Percentiles rank a stretch among this genome's conserved stretches.
Evolutionary conservation across 1,284 basidiomycete genomes (phyloP).

Genomic region (Somion occarium): DNA sequence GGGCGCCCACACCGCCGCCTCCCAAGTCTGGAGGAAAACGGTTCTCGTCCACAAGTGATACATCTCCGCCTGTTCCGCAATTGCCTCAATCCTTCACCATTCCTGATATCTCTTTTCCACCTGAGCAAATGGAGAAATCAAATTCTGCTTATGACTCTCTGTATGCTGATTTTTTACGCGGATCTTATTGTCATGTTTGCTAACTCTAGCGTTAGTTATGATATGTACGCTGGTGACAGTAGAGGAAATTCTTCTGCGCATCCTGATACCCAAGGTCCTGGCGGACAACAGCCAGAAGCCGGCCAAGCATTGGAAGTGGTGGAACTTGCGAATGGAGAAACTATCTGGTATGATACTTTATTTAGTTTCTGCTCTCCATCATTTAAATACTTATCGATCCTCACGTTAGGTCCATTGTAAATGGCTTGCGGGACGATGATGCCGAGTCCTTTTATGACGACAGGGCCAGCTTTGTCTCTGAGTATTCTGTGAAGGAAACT

Average conservation of each 20-base stretch:
- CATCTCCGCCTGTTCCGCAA: constrained; percentile 62
- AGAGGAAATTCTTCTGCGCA: constrained; percentile 24
- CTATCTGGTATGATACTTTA: constrained; percentile 57
- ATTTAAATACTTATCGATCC: constrained; percentile 12
- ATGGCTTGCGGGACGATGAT: constrained; percentile 74
- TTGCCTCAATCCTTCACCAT: constrained; percentile 49
- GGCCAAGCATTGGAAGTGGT: constrained; percentile 66
- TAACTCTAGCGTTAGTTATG: constrained; percentile 49
- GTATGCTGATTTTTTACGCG: constrained; percentile 41
- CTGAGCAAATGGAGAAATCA: constrained; percentile 50
- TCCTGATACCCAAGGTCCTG: constrained; percentile 19
- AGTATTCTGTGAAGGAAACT: constrained; percentile 57
- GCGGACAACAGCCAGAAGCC: constrained; percentile 16
- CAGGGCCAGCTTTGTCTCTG: constrained; percentile 69
- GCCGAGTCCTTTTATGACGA: constrained; percentile 61
- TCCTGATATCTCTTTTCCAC: constrained; percentile 35
- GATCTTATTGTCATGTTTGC: constrained; percentile 13
- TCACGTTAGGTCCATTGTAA: constrained; percentile 71
- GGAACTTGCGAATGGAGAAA: constrained; percentile 77
- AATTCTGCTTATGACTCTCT: constrained; percentile 70
- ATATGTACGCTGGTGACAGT: constrained; percentile 69
- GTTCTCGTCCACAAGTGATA: constrained; percentile 40
- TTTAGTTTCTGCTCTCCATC: constrained; percentile 9
- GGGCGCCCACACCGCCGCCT: constrained; percentile 77
- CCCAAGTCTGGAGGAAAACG: constrained; percentile 49